phyloP scores from a whole-genome alignment of 768 basidiomycete genomes.

The Asterophora parasitica region DNA sequence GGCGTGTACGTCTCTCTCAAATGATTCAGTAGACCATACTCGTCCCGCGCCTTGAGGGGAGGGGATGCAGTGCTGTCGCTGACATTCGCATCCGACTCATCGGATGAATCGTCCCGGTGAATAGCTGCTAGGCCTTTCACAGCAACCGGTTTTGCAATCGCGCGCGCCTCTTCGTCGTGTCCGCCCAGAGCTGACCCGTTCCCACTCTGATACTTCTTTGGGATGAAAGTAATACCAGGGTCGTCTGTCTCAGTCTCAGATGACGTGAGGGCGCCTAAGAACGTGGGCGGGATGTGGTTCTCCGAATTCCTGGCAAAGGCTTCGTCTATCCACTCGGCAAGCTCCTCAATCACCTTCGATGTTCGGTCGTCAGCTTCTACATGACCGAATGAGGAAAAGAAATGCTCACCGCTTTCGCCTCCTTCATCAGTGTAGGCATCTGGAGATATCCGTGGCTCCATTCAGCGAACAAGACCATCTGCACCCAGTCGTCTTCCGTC shows the following conservation, averaged over 20 bases:
- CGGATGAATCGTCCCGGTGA: slow-evolving; percentile 1
- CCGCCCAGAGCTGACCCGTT: slow-evolving; percentile 6
- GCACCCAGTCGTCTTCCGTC: slow-evolving; percentile 92
- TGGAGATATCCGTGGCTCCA: slow-evolving; percentile 98
- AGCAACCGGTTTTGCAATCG: neutral
- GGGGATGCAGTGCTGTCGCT: slow-evolving; percentile 12
- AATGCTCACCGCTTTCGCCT: slow-evolving; percentile 58
- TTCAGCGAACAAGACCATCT: slow-evolving; percentile 87
- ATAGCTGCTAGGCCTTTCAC: slow-evolving; percentile 1
- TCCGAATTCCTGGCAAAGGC: slow-evolving; percentile 37
- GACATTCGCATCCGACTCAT: slow-evolving; percentile 7
- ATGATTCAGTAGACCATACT: neutral
- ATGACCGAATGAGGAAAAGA: neutral
- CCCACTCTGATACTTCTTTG: slow-evolving; percentile 18
- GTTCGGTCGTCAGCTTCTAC: slow-evolving; percentile 1
- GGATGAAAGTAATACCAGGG: slow-evolving; percentile 62
- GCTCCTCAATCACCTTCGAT: slow-evolving; percentile 59
- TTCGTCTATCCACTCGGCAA: slow-evolving; percentile 89
- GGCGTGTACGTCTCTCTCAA: slow-evolving; percentile 7
- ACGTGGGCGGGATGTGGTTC: slow-evolving; percentile 1
- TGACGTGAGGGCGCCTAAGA: slow-evolving; percentile 15
- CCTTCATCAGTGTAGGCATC: slow-evolving; percentile 84
- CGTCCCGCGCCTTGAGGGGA: neutral
- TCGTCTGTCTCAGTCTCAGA: slow-evolving; percentile 69
- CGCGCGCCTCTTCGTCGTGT: neutral